Percentiles rank a stretch among this genome's conserved stretches.
These are phyloP conservation scores for Sequoia sempervirens DNA, from an alignment of 75 land plant species.

Conservation along the genomic window DNA sequence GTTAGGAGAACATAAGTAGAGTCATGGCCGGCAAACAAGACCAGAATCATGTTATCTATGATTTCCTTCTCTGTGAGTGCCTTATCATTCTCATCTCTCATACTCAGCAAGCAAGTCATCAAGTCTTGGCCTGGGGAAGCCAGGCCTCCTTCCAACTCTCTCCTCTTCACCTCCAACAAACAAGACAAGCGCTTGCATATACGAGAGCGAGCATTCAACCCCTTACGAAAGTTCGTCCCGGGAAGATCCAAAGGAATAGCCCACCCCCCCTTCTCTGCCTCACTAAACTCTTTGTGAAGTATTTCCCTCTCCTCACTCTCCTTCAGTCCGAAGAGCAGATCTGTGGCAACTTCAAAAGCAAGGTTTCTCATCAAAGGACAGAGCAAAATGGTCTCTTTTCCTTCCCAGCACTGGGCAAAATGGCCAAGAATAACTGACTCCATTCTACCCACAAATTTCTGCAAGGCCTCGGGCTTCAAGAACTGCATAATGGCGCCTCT, in stretches of 20 bases:
- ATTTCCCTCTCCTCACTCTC: background rate
- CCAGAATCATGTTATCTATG: background rate
- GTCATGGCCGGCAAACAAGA: background rate
- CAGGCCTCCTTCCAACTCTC: background rate
- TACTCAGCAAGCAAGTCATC: background rate
- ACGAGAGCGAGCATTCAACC: conserved; percentile 13
- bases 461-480: conserved; percentile 18
- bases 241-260: conserved; percentile 27
- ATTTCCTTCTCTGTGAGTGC: background rate
- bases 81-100: background rate
- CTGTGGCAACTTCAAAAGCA: background rate
- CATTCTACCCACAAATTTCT: conserved; percentile 1
- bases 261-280: conserved; percentile 7
- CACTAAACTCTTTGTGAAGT: background rate
- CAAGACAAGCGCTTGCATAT: background rate
- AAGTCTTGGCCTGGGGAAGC: background rate
- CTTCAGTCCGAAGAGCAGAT: background rate
- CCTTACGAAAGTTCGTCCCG: conserved; percentile 11
- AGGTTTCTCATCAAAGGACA: background rate
- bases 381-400: background rate
- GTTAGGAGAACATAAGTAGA: background rate
- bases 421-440: background rate
- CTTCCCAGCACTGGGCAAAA: background rate
- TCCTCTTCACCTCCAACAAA: conserved; percentile 9
- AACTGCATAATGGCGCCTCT: conserved; percentile 13